Evolutionary conservation across 768 basidiomycete genomes (phyloP).

Genomic region (Myochromella boudieri): DNA sequence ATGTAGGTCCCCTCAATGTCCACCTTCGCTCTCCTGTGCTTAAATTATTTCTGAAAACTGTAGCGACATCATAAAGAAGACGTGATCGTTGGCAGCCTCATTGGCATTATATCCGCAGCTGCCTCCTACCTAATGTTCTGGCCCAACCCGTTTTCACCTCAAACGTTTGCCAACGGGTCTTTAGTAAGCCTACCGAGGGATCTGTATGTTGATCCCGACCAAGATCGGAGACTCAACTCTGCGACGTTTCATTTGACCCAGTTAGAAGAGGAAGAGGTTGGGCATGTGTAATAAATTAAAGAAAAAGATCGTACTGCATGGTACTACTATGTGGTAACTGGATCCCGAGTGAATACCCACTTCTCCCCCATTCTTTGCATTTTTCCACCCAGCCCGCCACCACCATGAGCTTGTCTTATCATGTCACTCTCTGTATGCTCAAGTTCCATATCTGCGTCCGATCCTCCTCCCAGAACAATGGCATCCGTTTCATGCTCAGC

Average conservation of each 20-base stretch:
- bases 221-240: slow-evolving; percentile 19
- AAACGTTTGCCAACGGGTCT: slow-evolving; percentile 29
- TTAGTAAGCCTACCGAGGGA: slow-evolving; percentile 41
- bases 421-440: slow-evolving; percentile 12
- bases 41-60: not conserved
- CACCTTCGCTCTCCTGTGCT: not conserved
- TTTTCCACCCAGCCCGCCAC: slow-evolving; percentile 39
- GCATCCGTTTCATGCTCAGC: slow-evolving; percentile 50
- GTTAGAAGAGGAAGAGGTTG: slow-evolving; percentile 39
- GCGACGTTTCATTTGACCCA: slow-evolving; percentile 49
- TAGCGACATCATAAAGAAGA: slow-evolving; percentile 73
- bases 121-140: slow-evolving; percentile 62
- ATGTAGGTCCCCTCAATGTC: slow-evolving; percentile 41
- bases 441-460: slow-evolving; percentile 16
- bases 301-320: slow-evolving; percentile 22
- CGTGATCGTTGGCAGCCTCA: slow-evolving; percentile 59
- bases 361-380: slow-evolving; percentile 74
- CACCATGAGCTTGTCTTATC: slow-evolving; percentile 9
- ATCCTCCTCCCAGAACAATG: slow-evolving; percentile 54
- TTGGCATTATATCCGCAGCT: slow-evolving; percentile 51
- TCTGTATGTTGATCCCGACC: slow-evolving; percentile 33
- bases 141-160: slow-evolving; percentile 57
- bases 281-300: slow-evolving; percentile 34
- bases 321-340: slow-evolving; percentile 24
- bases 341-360: slow-evolving; percentile 66